Conservation (phyloP, 73 alveolate genomes). For the Stentor coeruleus region DNA sequence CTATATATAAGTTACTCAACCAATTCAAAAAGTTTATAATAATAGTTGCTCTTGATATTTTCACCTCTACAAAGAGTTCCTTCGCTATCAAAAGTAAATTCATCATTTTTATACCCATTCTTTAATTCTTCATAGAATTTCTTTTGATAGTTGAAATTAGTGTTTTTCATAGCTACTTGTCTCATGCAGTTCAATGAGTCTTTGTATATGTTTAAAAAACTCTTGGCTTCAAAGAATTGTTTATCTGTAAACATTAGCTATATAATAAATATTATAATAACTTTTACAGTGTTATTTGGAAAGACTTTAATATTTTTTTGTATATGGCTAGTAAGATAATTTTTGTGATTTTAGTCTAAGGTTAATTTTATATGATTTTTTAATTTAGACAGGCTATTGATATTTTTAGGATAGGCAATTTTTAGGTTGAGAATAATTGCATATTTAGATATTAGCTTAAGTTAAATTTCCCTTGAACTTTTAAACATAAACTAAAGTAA, state of each 20-base stretch:
- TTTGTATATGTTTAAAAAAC: not conserved
- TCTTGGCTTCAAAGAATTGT: conserved; percentile 19
- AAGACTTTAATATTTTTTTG: too few species aligned
- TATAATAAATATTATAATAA: too few species aligned
- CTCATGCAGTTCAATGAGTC: not conserved
- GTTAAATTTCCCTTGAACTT: too few species aligned
- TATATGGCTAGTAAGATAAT: too few species aligned
- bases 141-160: not conserved
- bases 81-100: not conserved
- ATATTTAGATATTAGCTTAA: too few species aligned
- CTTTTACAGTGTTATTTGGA: too few species aligned
- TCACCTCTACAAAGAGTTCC: not conserved
- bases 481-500: too few species aligned
- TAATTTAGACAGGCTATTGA: too few species aligned
- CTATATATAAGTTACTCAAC: not conserved
- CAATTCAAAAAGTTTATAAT: not conserved
- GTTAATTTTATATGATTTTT: too few species aligned
- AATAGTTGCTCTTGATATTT: not conserved
- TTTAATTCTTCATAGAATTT: not conserved
- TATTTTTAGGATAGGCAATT: too few species aligned
- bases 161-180: not conserved
- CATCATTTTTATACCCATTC: not conserved
- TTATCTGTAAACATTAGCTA: conserved; percentile 9
- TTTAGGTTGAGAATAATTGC: too few species aligned
- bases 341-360: too few species aligned